Base-by-base conservation (phyloP, 2,329 filamentous ascomycete genomes). In the Epicoccum sorghinum region DNA sequence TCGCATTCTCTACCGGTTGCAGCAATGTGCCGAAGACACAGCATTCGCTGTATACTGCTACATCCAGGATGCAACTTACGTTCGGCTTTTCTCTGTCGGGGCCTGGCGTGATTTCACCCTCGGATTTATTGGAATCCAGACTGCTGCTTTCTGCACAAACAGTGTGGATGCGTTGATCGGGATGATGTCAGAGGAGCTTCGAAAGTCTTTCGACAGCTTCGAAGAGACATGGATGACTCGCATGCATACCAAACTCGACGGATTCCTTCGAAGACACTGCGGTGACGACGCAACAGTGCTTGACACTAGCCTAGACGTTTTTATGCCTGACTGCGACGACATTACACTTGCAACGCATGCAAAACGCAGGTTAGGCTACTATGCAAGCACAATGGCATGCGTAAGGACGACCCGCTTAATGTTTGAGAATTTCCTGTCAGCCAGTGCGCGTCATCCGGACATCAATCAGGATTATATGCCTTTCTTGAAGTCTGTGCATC, bases 141-240 rank as follows among this genome's bases (percentile, higher is more conserved):
- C 69, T 10, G 69, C 72, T 5, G 65, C 71, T 24, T 30, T 71
- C 18, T 66, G 69, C 39, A 75, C 69, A 24, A 72, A 75, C 47
- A 61, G 55, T 52, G 67, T 62, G n/a, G 58, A 70, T 30, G 54
- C n/a, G 4, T 38, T 18, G 4, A 40, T 57, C 7, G 33, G 36
- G 14, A 8, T 5, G 14, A 29, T 54, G 14, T 29, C 32, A 13
- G 23, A 13, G 24, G 22, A 40, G 7, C 14, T 50, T 5, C 32
- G 6, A 1, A 14, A 8, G 7, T 37, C 12, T 2, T 41, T 41
- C 23, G 23, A 23, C 10, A 8, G 25, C 27, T 47, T 43, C 25
- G 10, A 38, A 5, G 29, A 39, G n/a, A 36, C n/a, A 4, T 30
- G 22, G 25, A 36, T 30, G 14, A 33, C 43, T 23, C 25, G 32